These are phyloP conservation scores for Thelonectria blattea DNA, from an alignment of 2,329 filamentous ascomycete genomes.

Conservation along the genomic window DNA sequence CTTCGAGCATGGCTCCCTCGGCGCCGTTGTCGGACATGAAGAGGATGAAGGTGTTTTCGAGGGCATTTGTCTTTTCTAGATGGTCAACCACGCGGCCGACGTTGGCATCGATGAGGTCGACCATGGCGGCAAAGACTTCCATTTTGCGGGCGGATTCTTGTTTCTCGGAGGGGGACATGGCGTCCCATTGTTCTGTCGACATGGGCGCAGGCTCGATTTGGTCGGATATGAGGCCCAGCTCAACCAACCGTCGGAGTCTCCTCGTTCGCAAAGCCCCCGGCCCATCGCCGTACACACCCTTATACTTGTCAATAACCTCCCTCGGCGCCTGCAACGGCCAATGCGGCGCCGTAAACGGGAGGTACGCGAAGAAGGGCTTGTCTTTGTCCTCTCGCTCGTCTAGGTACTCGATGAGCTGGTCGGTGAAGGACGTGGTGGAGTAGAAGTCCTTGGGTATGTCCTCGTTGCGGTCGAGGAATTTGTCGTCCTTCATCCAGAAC, in stretches of 20 bases:
- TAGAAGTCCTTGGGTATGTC: conserved; percentile 50
- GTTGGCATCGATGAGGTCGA: conserved; percentile 65
- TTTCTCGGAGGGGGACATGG: conserved; percentile 51
- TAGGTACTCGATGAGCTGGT: conserved; percentile 50
- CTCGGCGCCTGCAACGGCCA: conserved; percentile 66
- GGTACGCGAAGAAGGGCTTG: conserved; percentile 32
- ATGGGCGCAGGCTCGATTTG: conserved; percentile 57
- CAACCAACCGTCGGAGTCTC: conserved; percentile 58
- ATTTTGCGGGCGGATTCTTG: conserved; percentile 58
- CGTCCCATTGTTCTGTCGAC: conserved; percentile 51
- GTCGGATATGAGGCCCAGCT: conserved; percentile 58
- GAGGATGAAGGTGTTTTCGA: conserved; percentile 58
- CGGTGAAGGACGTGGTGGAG: conserved; percentile 51
- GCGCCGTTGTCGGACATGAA: conserved; percentile 62
- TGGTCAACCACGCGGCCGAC: conserved; percentile 47
- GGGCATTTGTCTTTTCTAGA: conserved; percentile 54
- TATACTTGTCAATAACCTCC: conserved; percentile 62
- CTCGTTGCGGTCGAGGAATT: conserved; percentile 34
- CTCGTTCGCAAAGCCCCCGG: conserved; percentile 59
- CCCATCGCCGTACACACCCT: conserved; percentile 64
- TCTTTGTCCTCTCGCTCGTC: conserved; percentile 31
- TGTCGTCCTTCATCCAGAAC: not conserved
- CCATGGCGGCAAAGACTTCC: conserved; percentile 69
- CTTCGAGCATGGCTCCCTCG: conserved; percentile 62
- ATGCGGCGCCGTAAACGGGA: conserved; percentile 62